A percentile compares a stretch with the other conserved stretches of the same genome.
Conservation (phyloP, 2,329 filamentous ascomycete genomes). For the Xylaria sp. region DNA sequence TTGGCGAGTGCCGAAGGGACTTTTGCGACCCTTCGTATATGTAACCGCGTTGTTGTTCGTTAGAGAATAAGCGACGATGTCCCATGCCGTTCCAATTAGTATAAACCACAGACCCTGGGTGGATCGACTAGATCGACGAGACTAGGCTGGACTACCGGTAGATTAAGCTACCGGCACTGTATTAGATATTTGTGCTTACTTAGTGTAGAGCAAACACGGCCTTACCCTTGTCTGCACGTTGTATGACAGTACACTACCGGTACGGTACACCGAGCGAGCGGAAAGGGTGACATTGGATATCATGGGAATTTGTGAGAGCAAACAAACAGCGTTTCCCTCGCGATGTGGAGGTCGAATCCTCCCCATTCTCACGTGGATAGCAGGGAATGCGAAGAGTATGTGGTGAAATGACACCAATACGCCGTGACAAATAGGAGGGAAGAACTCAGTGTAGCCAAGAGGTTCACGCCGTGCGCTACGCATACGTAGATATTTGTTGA, state of each 20-base stretch:
- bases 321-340: neutral
- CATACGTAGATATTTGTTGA: neutral
- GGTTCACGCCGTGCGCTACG: too few relatives aligned
- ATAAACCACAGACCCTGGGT: too few relatives aligned
- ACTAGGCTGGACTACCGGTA: too few relatives aligned
- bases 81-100: too few relatives aligned
- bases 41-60: neutral
- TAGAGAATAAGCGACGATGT: neutral
- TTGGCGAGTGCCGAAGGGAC: neutral
- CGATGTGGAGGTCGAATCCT: neutral
- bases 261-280: neutral
- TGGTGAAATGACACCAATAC: neutral
- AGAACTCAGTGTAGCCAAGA: neutral
- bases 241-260: too few relatives aligned
- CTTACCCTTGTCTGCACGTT: too few relatives aligned
- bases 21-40: neutral
- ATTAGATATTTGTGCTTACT: too few relatives aligned
- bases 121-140: too few relatives aligned
- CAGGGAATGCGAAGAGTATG: constrained; percentile 5
- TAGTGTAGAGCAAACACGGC: too few relatives aligned
- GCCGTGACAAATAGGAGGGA: neutral
- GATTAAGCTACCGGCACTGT: too few relatives aligned
- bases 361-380: constrained; percentile 16
- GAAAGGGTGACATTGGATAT: neutral
- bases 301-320: neutral